Percentiles rank a stretch among this genome's conserved stretches.
phyloP scores from a whole-genome alignment of 139 green algal genomes.

The Klebsormidium nitens region DNA sequence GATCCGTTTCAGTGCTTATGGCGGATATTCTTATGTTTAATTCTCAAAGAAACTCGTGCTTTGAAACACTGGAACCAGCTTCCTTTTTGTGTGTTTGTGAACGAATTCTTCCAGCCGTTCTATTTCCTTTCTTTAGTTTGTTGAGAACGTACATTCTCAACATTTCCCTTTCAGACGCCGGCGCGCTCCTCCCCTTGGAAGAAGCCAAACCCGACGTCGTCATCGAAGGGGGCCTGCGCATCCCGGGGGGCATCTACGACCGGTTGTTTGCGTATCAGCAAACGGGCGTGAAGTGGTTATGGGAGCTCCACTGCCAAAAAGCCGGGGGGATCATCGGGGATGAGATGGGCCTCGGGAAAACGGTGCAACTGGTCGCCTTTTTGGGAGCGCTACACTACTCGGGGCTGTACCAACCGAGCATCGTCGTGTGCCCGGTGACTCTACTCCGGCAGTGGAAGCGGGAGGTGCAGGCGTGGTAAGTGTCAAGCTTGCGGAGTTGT shows the following conservation, averaged over 20 bases:
- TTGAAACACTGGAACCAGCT: too few relatives aligned
- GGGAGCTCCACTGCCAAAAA: constrained; percentile 91
- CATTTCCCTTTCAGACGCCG: too few relatives aligned
- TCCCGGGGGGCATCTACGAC: constrained; percentile 48
- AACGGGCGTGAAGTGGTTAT: constrained; percentile 93
- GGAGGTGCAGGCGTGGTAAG: constrained; percentile 83
- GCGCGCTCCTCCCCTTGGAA: too few relatives aligned
- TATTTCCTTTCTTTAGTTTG: too few relatives aligned
- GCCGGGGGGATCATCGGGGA: constrained; percentile 87
- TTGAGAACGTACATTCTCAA: too few relatives aligned
- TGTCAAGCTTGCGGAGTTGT: too few relatives aligned
- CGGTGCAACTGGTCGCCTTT: constrained; percentile 42
- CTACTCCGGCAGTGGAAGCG: constrained; percentile 91
- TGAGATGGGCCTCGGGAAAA: constrained; percentile 93
- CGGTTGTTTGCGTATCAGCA: constrained; percentile 89
- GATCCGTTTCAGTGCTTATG: too few relatives aligned
- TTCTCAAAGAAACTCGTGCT: too few relatives aligned
- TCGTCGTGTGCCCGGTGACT: constrained; percentile 89
- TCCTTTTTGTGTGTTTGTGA: too few relatives aligned
- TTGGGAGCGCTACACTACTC: constrained; percentile 54
- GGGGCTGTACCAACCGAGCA: constrained; percentile 63
- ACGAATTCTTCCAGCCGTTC: too few relatives aligned
- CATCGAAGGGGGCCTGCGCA: constrained; percentile 32
- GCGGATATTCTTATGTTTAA: too few relatives aligned
- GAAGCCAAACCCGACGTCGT: constrained; percentile 18